phyloP scores from a whole-genome alignment of 129 eudicot genomes.

The Flaveria bidentis region DNA sequence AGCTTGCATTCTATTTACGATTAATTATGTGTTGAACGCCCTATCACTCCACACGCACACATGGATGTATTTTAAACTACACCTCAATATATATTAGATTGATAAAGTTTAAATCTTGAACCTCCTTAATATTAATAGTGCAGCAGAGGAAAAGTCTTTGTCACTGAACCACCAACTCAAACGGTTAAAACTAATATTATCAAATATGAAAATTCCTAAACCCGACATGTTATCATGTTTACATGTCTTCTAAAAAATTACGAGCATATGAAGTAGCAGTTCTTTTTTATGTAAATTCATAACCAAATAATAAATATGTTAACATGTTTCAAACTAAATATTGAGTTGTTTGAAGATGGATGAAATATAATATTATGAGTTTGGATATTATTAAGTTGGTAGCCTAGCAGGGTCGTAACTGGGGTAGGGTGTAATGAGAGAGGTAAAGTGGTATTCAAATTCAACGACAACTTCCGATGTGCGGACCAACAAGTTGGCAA shows the following conservation, averaged over 20 bases:
- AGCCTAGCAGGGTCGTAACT: background rate
- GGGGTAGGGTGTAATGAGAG: conserved; percentile 21
- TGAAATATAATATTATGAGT: background rate
- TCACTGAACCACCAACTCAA: too few relatives aligned
- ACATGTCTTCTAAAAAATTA: background rate
- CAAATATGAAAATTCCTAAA: too few relatives aligned
- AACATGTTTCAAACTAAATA: background rate
- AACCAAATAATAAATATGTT: background rate
- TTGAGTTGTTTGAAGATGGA: background rate
- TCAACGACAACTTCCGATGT: background rate
- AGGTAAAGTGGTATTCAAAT: conserved; percentile 9
- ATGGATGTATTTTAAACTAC: too few relatives aligned
- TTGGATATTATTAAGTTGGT: background rate
- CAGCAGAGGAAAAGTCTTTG: too few relatives aligned
- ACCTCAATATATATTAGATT: too few relatives aligned
- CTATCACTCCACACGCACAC: too few relatives aligned
- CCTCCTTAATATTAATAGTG: too few relatives aligned
- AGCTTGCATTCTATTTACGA: too few relatives aligned
- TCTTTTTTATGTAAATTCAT: background rate
- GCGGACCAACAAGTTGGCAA: background rate
- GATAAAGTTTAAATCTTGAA: too few relatives aligned
- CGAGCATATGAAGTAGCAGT: background rate
- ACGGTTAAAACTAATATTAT: too few relatives aligned
- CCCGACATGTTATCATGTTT: background rate
- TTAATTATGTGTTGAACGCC: too few relatives aligned